Percentiles rank a stretch among this genome's conserved stretches.
These are phyloP conservation scores for Paratrypanosoma confusum DNA, from an alignment of 208 protist species.

Conservation along the genomic window DNA sequence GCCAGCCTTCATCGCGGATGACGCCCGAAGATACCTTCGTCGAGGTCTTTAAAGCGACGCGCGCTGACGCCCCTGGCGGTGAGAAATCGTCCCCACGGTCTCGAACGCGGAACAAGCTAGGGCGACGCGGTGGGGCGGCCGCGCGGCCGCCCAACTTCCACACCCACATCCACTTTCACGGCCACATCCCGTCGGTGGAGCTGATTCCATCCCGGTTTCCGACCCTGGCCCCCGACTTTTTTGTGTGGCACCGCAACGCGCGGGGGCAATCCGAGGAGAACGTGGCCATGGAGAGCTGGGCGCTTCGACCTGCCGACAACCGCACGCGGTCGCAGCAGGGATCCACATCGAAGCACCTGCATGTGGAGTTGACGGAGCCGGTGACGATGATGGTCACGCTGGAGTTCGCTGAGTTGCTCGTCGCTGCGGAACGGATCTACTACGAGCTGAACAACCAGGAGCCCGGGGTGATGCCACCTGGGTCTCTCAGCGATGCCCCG, in stretches of 20 bases:
- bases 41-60: no score
- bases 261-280: not conserved
- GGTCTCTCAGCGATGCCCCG: no score
- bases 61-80: no score
- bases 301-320: slow-evolving; percentile 52
- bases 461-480: no score
- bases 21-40: no score
- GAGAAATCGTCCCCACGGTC: no score
- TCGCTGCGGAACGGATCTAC: slow-evolving; percentile 6
- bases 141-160: no score
- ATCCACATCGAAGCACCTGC: slow-evolving; percentile 63
- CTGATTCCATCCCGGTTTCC: slow-evolving; percentile 30
- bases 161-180: slow-evolving; percentile 37
- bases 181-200: slow-evolving; percentile 24
- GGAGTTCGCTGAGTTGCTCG: slow-evolving; percentile 19
- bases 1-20: no score
- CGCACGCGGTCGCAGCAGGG: slow-evolving; percentile 40
- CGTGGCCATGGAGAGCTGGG: slow-evolving; percentile 17
- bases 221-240: slow-evolving; percentile 17
- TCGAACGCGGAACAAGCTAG: no score
- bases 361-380: slow-evolving; percentile 50
- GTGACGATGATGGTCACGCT: slow-evolving; percentile 49
- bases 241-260: slow-evolving; percentile 6
- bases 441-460: slow-evolving; percentile 2
- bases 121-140: no score